A percentile compares a stretch with the other conserved stretches of the same genome.
phyloP scores from a whole-genome alignment of 2,329 filamentous ascomycete species.

The Aspergillus proliferans region DNA sequence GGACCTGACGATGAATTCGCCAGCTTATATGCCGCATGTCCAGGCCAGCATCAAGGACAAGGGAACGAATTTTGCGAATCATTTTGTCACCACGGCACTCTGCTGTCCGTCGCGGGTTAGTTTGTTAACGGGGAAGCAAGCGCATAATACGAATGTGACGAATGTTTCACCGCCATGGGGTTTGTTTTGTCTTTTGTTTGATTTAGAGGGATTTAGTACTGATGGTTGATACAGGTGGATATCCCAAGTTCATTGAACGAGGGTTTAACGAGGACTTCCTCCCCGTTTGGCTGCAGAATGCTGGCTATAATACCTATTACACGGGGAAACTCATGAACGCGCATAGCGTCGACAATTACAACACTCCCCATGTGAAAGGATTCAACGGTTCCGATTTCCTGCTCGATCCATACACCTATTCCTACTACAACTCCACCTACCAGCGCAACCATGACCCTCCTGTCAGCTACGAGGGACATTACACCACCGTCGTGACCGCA shows the following conservation, averaged over 20 bases:
- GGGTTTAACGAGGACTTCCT: conserved; percentile 48
- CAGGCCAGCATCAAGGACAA: conserved; percentile 48
- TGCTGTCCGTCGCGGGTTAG: conserved; percentile 62
- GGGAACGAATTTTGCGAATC: conserved; percentile 54
- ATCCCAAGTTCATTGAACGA: conserved; percentile 47
- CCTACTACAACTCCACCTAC: conserved; percentile 58
- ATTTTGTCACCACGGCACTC: conserved; percentile 58
- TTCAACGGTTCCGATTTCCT: conserved; percentile 36
- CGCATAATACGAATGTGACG: conserved; percentile 65
- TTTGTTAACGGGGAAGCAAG: conserved; percentile 56
- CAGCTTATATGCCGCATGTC: conserved; percentile 54
- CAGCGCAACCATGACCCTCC: conserved; percentile 52
- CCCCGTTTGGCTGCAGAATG: conserved; percentile 47
- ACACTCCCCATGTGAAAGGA: conserved; percentile 31
- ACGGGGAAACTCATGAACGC: conserved; percentile 52
- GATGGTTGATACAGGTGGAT: conserved; percentile 25
- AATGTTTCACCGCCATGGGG: conserved; percentile 47
- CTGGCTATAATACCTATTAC: conserved; percentile 50
- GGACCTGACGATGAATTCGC: conserved; percentile 53
- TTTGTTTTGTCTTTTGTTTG: conserved; percentile 8
- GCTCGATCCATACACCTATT: conserved; percentile 48
- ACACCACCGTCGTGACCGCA: conserved; percentile 53
- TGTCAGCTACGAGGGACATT: conserved; percentile 46
- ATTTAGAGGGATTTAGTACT: background rate
- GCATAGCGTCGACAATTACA: conserved; percentile 46